Conservation (phyloP, 2,329 filamentous ascomycete genomes). For the Penicillium sp. region DNA sequence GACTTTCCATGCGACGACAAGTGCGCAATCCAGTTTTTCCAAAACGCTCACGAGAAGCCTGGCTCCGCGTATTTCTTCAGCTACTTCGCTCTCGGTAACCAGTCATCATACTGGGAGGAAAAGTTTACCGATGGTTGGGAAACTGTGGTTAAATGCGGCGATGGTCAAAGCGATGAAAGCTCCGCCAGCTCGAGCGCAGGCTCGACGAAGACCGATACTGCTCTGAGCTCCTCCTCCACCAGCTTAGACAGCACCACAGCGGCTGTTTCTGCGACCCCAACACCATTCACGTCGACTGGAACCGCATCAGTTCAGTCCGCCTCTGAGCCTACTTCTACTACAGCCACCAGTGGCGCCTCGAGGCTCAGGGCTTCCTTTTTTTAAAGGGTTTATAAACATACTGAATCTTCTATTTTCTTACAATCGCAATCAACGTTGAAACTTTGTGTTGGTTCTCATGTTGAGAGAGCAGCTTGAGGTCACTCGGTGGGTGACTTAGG, state of each 20-base stretch:
- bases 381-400: neutral
- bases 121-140: slow-evolving; percentile 29
- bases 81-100: slow-evolving; percentile 23
- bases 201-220: slow-evolving; percentile 14
- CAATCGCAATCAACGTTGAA: too few species aligned
- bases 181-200: slow-evolving; percentile 11
- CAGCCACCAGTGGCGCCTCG: slow-evolving; percentile 20
- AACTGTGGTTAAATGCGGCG: slow-evolving; percentile 19
- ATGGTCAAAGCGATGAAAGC: slow-evolving; percentile 17
- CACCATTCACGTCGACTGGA: slow-evolving; percentile 1
- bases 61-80: slow-evolving; percentile 30
- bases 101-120: slow-evolving; percentile 27
- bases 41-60: slow-evolving; percentile 29
- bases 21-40: slow-evolving; percentile 30
- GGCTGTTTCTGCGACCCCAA: slow-evolving; percentile 6
- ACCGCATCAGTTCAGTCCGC: slow-evolving; percentile 3
- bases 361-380: slow-evolving; percentile 14
- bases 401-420: too few species aligned
- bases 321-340: slow-evolving; percentile 10
- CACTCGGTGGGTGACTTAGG: too few species aligned
- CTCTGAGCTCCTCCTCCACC: slow-evolving; percentile 2
- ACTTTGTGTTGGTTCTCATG: too few species aligned
- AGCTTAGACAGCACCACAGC: slow-evolving; percentile 4
- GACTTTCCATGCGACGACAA: slow-evolving; percentile 28
- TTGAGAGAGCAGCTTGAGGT: too few species aligned